These are phyloP conservation scores for Babesia sp. DNA, from an alignment of 169 alveolate species.

Conservation along the genomic window DNA sequence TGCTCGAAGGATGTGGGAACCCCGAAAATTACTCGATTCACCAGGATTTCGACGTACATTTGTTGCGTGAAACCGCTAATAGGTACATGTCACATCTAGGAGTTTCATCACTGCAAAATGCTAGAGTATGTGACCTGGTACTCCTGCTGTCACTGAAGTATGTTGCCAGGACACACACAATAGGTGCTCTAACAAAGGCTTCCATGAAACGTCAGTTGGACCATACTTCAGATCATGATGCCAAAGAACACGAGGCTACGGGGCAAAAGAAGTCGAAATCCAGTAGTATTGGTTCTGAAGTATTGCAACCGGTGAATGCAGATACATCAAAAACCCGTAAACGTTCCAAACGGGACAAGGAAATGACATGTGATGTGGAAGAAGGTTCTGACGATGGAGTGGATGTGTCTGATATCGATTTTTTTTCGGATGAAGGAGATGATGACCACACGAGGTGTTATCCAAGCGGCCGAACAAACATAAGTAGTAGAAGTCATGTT, in stretches of 20 bases:
- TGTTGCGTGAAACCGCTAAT: neutral
- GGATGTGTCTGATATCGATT: neutral
- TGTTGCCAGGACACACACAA: neutral
- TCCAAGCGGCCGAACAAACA: neutral
- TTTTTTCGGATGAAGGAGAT: neutral
- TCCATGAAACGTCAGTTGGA: neutral
- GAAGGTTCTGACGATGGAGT: neutral
- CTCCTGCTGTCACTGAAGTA: conserved; percentile 22
- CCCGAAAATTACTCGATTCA: neutral
- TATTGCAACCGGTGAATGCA: neutral
- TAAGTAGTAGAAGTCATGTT: neutral
- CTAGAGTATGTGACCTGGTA: conserved; percentile 18
- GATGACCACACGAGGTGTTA: neutral
- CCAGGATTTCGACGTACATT: neutral
- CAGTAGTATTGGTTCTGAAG: neutral
- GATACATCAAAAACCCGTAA: neutral
- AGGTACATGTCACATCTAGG: conserved; percentile 25
- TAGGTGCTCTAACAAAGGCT: neutral
- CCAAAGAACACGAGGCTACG: neutral
- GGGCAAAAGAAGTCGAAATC: neutral
- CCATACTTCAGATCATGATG: neutral
- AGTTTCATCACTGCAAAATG: neutral
- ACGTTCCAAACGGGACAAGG: neutral
- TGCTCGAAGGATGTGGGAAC: conserved; percentile 17
- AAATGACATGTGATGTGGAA: neutral